phyloP scores from a whole-genome alignment of 2,329 filamentous ascomycete genomes.

The Penicillium digitatum region DNA sequence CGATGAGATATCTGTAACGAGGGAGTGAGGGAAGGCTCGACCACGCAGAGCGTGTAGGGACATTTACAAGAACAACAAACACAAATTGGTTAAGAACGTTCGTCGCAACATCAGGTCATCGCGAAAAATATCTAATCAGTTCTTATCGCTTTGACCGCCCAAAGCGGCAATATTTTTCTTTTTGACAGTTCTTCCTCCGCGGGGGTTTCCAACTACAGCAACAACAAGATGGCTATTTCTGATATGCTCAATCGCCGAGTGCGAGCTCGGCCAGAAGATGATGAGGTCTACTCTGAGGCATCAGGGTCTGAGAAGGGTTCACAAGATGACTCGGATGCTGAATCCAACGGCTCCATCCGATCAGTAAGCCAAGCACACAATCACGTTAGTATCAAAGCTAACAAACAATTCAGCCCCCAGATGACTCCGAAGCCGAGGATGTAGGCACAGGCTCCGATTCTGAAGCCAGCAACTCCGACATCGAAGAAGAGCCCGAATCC shows the following conservation, averaged over 20 bases:
- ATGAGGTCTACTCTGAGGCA: slow-evolving; percentile 35
- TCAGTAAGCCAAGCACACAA: slow-evolving; percentile 12
- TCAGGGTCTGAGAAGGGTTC: slow-evolving; percentile 24
- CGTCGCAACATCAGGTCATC: not conserved
- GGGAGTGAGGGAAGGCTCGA: not conserved
- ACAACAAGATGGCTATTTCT: slow-evolving; percentile 34
- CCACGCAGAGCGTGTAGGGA: not conserved
- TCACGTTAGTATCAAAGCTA: not conserved
- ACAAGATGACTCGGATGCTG: slow-evolving; percentile 18
- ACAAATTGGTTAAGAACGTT: not conserved
- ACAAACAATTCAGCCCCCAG: not conserved
- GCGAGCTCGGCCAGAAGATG: slow-evolving; percentile 39
- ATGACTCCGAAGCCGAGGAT: slow-evolving; percentile 4
- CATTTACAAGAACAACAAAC: not conserved
- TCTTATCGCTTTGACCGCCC: slow-evolving; percentile 24
- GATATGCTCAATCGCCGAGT: slow-evolving; percentile 43
- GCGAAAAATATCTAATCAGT: slow-evolving; percentile 22
- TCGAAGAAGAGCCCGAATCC: slow-evolving; percentile 22
- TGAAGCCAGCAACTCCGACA: slow-evolving; percentile 39
- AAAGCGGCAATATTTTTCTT: slow-evolving; percentile 27
- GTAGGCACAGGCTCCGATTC: slow-evolving; percentile 33
- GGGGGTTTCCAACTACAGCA: slow-evolving; percentile 7
- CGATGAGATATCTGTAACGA: not conserved
- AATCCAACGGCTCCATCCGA: slow-evolving; percentile 13
- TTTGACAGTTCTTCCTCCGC: slow-evolving; percentile 13